Conservation (phyloP, 768 basidiomycete species). For the Serendipita sp. region DNA sequence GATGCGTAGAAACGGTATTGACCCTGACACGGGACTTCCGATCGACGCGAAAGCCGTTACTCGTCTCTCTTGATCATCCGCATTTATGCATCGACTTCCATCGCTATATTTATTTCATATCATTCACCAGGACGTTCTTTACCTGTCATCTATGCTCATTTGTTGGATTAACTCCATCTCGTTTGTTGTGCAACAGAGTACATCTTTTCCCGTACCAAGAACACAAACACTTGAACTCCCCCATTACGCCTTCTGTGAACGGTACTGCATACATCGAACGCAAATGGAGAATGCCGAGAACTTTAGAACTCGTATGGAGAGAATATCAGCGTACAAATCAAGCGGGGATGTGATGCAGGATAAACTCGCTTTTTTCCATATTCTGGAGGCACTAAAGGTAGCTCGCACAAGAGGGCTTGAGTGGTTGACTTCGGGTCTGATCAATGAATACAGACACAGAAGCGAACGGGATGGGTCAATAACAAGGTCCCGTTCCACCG, state of each 20-base stretch:
- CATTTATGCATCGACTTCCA: not conserved
- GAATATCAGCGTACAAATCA: not conserved
- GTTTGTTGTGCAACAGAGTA: not conserved
- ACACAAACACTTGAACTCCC: not conserved
- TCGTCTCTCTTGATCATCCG: not conserved
- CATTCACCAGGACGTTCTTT: too few species aligned
- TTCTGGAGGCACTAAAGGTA: constrained; percentile 85
- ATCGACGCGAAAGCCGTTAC: not conserved
- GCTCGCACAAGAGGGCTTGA: not conserved
- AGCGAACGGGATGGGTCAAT: constrained; percentile 89
- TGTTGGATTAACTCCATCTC: not conserved
- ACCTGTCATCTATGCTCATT: not conserved
- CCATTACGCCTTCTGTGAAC: too few species aligned
- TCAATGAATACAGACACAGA: constrained; percentile 55
- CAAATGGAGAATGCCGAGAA: not conserved
- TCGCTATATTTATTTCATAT: too few species aligned
- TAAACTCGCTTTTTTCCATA: constrained; percentile 77
- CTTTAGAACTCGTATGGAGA: not conserved
- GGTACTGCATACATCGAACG: too few species aligned
- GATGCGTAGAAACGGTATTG: not conserved
- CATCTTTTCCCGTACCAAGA: not conserved
- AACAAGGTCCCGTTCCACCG: constrained; percentile 40
- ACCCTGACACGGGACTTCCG: not conserved
- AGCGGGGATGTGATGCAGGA: constrained; percentile 40
- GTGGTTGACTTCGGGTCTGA: not conserved